Percentiles rank a stretch among this genome's conserved stretches.
These are phyloP conservation scores for Nakazawaea anatomiae DNA, from an alignment of 805 yeast species.

Conservation along the genomic window DNA sequence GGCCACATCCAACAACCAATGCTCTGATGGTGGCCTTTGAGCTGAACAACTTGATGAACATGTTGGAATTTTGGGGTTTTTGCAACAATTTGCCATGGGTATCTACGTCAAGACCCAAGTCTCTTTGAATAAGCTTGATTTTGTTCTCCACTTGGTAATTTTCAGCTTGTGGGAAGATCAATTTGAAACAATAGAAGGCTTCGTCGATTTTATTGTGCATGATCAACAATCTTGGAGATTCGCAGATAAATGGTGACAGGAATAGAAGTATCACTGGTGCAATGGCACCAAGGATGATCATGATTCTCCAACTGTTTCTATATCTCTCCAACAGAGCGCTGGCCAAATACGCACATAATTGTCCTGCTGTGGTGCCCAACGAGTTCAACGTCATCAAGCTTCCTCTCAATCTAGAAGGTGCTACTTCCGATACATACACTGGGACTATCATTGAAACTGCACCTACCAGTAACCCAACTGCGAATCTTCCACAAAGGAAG, in stretches of 20 bases:
- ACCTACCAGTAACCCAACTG: slow-evolving; percentile 72
- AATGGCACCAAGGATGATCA: slow-evolving; percentile 31
- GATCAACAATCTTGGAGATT: slow-evolving; percentile 41
- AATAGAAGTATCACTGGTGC: slow-evolving; percentile 35
- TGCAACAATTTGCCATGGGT: slow-evolving; percentile 26
- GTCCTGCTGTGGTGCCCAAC: slow-evolving; percentile 45
- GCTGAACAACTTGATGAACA: slow-evolving; percentile 25
- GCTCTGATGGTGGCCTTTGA: slow-evolving; percentile 34
- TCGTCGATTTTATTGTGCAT: slow-evolving; percentile 23
- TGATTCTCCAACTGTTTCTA: slow-evolving; percentile 31
- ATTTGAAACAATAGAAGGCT: slow-evolving; percentile 37
- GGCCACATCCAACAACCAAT: slow-evolving; percentile 40
- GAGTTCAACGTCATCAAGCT: slow-evolving; percentile 31
- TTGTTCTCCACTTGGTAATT: slow-evolving; percentile 39
- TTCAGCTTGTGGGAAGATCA: slow-evolving; percentile 36
- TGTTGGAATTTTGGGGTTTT: neutral
- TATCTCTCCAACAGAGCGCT: slow-evolving; percentile 27
- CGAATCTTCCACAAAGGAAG: slow-evolving; percentile 48
- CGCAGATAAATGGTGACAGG: slow-evolving; percentile 39
- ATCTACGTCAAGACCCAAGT: slow-evolving; percentile 32
- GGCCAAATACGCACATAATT: slow-evolving; percentile 35
- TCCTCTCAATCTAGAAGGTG: slow-evolving; percentile 36
- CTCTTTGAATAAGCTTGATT: slow-evolving; percentile 41
- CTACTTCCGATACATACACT: slow-evolving; percentile 46
- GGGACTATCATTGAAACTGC: slow-evolving; percentile 66